Conservation (phyloP, 2,329 filamentous ascomycete genomes). For the Pseudofabraea citricarpa region DNA sequence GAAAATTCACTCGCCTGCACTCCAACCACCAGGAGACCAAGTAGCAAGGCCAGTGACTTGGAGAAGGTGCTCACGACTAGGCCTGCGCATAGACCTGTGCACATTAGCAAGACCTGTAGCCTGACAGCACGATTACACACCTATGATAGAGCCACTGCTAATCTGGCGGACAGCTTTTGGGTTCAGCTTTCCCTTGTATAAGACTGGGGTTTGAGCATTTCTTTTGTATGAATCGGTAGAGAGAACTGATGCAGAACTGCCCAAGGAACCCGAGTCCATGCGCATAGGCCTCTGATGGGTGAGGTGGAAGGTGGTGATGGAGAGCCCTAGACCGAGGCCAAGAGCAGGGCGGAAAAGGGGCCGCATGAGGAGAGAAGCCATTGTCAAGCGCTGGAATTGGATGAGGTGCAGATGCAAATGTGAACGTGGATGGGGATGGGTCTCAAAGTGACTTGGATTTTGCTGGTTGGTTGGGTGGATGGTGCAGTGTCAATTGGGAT, state of each 20-base stretch:
- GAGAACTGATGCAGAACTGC: not conserved
- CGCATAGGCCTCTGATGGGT: slow-evolving; percentile 25
- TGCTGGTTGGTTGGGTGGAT: too few relatives aligned
- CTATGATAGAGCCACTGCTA: slow-evolving; percentile 26
- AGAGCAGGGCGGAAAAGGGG: slow-evolving; percentile 25
- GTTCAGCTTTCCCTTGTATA: slow-evolving; percentile 18
- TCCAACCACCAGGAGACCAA: slow-evolving; percentile 59
- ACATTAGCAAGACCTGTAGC: not conserved
- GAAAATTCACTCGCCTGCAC: slow-evolving; percentile 17
- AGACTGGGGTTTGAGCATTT: slow-evolving; percentile 25
- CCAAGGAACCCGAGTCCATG: slow-evolving; percentile 21
- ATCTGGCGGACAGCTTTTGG: slow-evolving; percentile 24
- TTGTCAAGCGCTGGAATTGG: too few relatives aligned
- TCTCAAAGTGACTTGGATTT: too few relatives aligned
- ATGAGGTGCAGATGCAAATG: not conserved
- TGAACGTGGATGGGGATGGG: not conserved
- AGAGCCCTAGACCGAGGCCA: slow-evolving; percentile 30
- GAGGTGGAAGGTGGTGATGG: slow-evolving; percentile 27
- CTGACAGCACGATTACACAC: slow-evolving; percentile 12
- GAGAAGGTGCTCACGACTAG: slow-evolving; percentile 67
- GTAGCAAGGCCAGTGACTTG: slow-evolving; percentile 60
- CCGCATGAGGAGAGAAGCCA: slow-evolving; percentile 25
- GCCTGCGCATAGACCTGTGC: slow-evolving; percentile 20
- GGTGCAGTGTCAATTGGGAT: too few relatives aligned
- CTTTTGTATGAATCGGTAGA: slow-evolving; percentile 13